Base-by-base conservation (phyloP, 2,329 filamentous ascomycete genomes). In the Leptographium procerum region DNA sequence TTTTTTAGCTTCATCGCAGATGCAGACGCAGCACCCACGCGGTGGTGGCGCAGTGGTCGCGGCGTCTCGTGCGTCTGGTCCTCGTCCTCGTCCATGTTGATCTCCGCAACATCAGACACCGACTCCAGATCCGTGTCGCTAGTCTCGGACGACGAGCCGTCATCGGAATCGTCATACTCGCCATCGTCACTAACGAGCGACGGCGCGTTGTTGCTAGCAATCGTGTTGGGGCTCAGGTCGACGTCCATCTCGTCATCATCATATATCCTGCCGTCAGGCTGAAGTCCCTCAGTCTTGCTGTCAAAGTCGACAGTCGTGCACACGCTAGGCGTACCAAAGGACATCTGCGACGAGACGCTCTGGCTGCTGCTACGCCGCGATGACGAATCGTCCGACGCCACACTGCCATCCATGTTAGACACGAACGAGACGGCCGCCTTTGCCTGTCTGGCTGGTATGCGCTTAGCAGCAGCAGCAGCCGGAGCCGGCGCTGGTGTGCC, bases 101-200 rank as follows among this genome's bases (percentile, higher is more conserved):
- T 83, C 65, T 86, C 83, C 31, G 82, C 78, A 45, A 85, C 77
- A 64, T 85, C 82, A 13, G 80, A 80, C 28, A 81, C 75, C 4
- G 78, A 77, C 60, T 82, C 81, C n/a, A 81, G 75, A 29, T 84
- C 84, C 43, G 81, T 69, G 59, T 83, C 80, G 58, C 77, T 81
- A 57, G 74, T 73, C 29, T 83, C 83, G 5, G 83, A 85, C 50
- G 78, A 79, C 4, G 82, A 86, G 52, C 77, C 79, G 60, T 83
- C 82, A 59, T 87, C 83, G 1, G 85, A 88, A 58, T 87, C 83
- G 64, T 88, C 87, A 66, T 87, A 89, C 68, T 90, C 87, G 65
- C 87, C 86, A 67, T 90, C 87, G 70, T 91, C 88, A 71, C 87
- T 89, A 67, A 91, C 87, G 54, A 91, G 77, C 65, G 86, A 90